phyloP scores from a whole-genome alignment of 2,329 filamentous ascomycete genomes.

The Diaporthe vexans region DNA sequence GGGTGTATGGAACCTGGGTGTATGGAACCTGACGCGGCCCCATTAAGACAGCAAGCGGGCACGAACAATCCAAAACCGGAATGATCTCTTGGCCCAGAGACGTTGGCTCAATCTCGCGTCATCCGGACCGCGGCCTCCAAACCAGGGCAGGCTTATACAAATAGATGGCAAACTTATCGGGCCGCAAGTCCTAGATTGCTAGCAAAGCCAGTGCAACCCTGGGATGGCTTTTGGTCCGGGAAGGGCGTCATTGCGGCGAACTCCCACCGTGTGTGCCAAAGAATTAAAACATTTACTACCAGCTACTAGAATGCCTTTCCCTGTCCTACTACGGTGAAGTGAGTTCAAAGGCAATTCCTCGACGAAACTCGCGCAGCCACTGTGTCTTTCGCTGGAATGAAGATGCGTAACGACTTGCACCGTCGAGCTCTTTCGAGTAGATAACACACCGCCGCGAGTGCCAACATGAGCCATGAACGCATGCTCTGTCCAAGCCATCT shows the following conservation, averaged over 20 bases:
- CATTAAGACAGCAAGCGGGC: constrained; percentile 5
- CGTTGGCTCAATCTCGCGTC: constrained; percentile 25
- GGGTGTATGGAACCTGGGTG: constrained; percentile 2
- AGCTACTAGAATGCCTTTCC: neutral
- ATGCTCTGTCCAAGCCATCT: neutral
- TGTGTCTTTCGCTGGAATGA: neutral
- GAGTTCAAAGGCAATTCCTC: neutral
- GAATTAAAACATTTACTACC: constrained; percentile 1
- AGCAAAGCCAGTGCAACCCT: constrained; percentile 39
- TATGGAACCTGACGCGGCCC: constrained; percentile 6
- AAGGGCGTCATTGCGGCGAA: constrained; percentile 19
- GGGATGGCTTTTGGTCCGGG: constrained; percentile 15
- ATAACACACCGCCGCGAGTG: neutral
- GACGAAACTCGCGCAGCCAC: neutral
- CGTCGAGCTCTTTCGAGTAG: neutral
- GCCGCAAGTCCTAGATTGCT: constrained; percentile 40
- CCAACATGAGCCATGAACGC: neutral
- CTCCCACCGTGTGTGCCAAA: constrained; percentile 12
- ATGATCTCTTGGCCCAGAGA: constrained; percentile 9
- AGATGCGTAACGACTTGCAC: neutral
- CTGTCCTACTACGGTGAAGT: neutral
- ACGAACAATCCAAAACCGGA: constrained; percentile 4
- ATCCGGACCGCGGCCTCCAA: constrained; percentile 36
- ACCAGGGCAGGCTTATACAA: constrained; percentile 23
- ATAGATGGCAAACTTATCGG: constrained; percentile 40